These are phyloP conservation scores for Crithidia bombi DNA, from an alignment of 208 protist genomes.

Conservation along the genomic window DNA sequence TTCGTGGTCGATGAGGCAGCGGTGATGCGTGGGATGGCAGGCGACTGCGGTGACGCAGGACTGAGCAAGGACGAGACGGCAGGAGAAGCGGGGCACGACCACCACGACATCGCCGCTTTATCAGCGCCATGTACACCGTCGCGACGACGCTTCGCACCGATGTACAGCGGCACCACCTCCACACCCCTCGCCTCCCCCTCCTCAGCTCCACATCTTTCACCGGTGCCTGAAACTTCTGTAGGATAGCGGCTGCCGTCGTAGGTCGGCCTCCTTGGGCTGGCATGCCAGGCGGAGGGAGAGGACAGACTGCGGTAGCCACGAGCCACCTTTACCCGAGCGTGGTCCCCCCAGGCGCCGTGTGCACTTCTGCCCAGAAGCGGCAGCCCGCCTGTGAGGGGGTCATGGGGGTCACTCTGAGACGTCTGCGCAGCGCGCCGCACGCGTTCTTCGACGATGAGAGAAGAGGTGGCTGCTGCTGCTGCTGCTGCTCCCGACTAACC, in stretches of 20 bases:
- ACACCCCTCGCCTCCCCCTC: not conserved
- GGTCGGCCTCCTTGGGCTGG: not conserved
- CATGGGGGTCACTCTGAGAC: slow-evolving; percentile 6
- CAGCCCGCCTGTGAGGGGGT: not conserved
- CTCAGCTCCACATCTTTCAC: not conserved
- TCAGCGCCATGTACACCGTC: not conserved
- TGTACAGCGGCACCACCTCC: slow-evolving; percentile 1
- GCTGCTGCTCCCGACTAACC: no score
- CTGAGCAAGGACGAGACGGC: slow-evolving; percentile 16
- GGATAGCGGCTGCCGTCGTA: not conserved
- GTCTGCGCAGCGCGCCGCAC: slow-evolving; percentile 28
- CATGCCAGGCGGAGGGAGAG: not conserved
- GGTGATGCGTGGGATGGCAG: slow-evolving; percentile 1
- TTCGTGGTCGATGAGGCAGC: not conserved
- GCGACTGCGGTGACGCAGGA: slow-evolving; percentile 20
- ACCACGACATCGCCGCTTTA: not conserved
- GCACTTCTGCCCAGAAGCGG: not conserved
- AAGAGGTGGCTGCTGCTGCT: not conserved
- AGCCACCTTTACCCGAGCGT: slow-evolving; percentile 9
- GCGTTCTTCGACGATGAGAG: slow-evolving; percentile 26
- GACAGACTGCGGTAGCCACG: slow-evolving; percentile 17
- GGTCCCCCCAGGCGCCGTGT: not conserved
- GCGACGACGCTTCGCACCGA: slow-evolving; percentile 15
- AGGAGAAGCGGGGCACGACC: slow-evolving; percentile 8
- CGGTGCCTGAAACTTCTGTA: no score